phyloP scores from a whole-genome alignment of 2,329 filamentous ascomycete species.

The Colletotrichum acutatum region DNA sequence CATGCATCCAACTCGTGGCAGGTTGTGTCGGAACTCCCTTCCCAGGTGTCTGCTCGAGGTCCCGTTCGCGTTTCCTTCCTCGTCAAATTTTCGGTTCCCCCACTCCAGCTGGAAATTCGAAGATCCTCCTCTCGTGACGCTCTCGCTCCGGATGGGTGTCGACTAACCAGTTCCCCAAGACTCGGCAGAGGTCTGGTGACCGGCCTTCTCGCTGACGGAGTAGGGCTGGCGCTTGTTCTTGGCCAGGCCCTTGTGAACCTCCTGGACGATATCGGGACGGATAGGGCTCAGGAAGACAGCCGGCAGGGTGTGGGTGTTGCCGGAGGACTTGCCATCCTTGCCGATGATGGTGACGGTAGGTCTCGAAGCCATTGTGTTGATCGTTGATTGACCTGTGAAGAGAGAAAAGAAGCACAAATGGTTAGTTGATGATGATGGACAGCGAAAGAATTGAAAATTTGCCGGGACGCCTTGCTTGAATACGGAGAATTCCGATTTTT shows the following conservation, averaged over 20 bases:
- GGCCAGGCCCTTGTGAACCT: conserved; percentile 98
- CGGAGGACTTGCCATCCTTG: conserved; percentile 93
- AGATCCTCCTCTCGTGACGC: background rate
- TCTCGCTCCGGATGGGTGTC: conserved; percentile 10
- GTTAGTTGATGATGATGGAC: conserved; percentile 32
- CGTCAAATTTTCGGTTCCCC: background rate
- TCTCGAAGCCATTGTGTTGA: conserved; percentile 86
- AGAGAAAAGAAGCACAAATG: conserved; percentile 3
- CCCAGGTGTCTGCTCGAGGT: conserved; percentile 23
- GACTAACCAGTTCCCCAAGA: conserved; percentile 98
- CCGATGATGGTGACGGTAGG: conserved; percentile 98
- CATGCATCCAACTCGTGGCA: conserved; percentile 7
- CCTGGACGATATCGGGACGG: conserved; percentile 98
- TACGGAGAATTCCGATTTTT: conserved; percentile 2
- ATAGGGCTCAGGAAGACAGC: conserved; percentile 98
- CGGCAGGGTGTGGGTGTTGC: conserved; percentile 90
- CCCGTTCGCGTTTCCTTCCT: conserved; percentile 1
- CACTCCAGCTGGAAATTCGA: background rate
- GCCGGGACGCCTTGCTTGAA: conserved; percentile 27
- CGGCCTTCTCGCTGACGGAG: conserved; percentile 99
- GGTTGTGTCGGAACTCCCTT: conserved; percentile 1
- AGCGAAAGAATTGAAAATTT: background rate
- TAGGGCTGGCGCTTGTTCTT: conserved; percentile 99
- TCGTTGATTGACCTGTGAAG: conserved; percentile 37
- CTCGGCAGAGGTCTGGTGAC: conserved; percentile 99